Conservation (phyloP, 176 grass and related monocot genomes). For the Aegilops sharonensis region DNA sequence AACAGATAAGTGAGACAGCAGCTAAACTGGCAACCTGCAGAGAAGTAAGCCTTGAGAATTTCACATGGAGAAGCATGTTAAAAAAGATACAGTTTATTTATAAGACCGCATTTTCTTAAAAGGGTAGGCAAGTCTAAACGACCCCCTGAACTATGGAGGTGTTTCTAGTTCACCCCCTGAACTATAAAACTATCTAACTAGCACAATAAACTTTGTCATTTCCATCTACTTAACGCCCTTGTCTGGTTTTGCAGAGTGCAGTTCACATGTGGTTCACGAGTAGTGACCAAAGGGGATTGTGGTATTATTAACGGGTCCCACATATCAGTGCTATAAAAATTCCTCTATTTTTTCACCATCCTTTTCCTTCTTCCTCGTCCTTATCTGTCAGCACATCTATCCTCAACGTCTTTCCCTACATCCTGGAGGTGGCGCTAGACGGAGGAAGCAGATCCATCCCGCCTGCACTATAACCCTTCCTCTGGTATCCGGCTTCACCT, state of each 20-base stretch:
- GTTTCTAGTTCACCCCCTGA: background rate
- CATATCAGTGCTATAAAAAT: background rate
- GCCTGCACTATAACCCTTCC: background rate
- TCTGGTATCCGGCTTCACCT: too few relatives aligned
- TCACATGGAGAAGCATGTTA: conserved; percentile 12
- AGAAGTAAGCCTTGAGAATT: conserved; percentile 30
- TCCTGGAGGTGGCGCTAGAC: background rate
- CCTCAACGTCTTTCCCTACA: background rate
- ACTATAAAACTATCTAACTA: background rate
- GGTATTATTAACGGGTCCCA: background rate
- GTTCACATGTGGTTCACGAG: background rate
- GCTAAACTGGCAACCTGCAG: conserved; percentile 96
- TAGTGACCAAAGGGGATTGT: background rate
- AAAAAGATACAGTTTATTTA: background rate
- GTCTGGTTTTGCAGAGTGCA: background rate
- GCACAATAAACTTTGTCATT: background rate
- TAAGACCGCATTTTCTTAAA: background rate
- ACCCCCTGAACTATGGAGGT: background rate
- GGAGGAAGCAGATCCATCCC: background rate
- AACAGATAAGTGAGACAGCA: conserved; percentile 73
- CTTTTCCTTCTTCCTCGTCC: background rate
- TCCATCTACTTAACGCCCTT: background rate
- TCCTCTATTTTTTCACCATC: background rate
- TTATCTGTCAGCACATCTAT: background rate
- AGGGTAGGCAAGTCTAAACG: background rate